These are phyloP conservation scores for Colletotrichum viniferum DNA, from an alignment of 2,329 filamentous ascomycete species.

Conservation along the genomic window DNA sequence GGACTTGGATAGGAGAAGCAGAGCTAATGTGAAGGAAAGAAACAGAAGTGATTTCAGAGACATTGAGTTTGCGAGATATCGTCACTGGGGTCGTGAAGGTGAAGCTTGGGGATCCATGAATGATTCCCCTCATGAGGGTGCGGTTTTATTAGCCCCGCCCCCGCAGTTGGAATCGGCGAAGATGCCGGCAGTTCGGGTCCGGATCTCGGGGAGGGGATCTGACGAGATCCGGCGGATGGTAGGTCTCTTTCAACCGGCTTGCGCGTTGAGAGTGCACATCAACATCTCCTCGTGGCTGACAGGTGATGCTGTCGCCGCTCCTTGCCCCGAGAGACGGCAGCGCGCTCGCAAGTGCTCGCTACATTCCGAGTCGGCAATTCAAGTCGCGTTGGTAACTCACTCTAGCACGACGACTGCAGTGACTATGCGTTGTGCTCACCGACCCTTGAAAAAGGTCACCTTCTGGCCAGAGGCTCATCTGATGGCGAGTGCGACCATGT, in stretches of 20 bases:
- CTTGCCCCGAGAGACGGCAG: background rate
- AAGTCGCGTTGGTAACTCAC: background rate
- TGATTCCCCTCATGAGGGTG: background rate
- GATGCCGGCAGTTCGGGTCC: constrained; percentile 15
- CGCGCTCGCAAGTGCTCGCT: background rate
- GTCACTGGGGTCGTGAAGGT: background rate
- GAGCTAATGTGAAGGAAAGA: background rate
- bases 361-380: background rate
- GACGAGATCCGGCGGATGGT: background rate
- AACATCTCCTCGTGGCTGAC: background rate
- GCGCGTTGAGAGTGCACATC: background rate
- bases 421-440: background rate
- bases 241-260: background rate
- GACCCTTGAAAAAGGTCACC: background rate
- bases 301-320: background rate
- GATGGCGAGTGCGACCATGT: background rate
- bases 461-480: background rate
- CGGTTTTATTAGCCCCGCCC: background rate
- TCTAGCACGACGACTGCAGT: background rate
- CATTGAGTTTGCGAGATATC: background rate
- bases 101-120: background rate
- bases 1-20: background rate
- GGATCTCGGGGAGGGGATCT: background rate
- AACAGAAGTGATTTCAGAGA: background rate
- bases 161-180: constrained; percentile 5